Base-by-base conservation (phyloP, 305 asterid species). In the Plantago rigida region DNA sequence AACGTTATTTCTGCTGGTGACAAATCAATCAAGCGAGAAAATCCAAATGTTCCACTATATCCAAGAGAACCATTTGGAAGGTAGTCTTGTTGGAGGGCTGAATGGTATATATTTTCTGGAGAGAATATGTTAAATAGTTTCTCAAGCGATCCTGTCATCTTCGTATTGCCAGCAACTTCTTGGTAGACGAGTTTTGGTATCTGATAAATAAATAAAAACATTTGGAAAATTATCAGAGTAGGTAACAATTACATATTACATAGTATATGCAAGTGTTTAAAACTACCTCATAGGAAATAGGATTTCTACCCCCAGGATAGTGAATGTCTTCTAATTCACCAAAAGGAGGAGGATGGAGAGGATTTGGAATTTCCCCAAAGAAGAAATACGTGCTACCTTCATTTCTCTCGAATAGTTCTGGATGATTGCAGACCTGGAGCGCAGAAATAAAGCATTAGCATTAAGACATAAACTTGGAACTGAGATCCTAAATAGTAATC, bases 401-500 rank as follows among this genome's bases (percentile, higher is more conserved):
- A 64, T 92, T 88, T 83, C 99, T 89, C 84, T 92, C 99, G 78
- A 92, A 92, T 49, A 92, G 60, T 79, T 92, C 99, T 46, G 99
- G 99, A 79, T 92, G 99, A 73, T 92, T 92, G 82, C 99, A 92
- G 28, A 92, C 99, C 97, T 92, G 73, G 44, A 71, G 26, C 2
- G 26, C 26, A 22, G 26, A 22, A 22, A 22, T 22, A 22, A 22
- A 22, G 26, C 26, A 22, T 22, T 2, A 22, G 26, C 26, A 22
- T 22, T 22, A 22, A 17, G 19, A 17, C 19, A 17, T 17, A 17
- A 17, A 17, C 19, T 17, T 17, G 19, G 19, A 17, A 17, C 19
- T 17, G 19, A 17, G 19, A 17, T 17, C 19, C 19, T 17, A 17
- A 17, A 17, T 17, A 17, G 19, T 17, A 17, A 17, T 17, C 19